Evolutionary conservation across 805 yeast genomes (phyloP).

Genomic region (Monosporozyma aerobia): DNA sequence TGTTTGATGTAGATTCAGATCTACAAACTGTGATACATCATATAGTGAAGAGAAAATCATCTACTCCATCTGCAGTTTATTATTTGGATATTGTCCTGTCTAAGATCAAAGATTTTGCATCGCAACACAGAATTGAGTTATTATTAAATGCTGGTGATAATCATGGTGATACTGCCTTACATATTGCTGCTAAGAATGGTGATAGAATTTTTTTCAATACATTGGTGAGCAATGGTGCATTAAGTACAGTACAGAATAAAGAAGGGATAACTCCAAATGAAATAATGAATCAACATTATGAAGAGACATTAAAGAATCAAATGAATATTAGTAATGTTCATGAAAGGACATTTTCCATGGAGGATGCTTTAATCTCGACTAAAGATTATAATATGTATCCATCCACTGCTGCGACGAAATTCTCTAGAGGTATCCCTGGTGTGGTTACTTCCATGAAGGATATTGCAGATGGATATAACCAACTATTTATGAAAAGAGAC

Average conservation of each 20-base stretch:
- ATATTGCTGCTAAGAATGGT: constrained; percentile 68
- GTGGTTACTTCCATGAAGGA: constrained; percentile 27
- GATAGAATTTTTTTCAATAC: constrained; percentile 37
- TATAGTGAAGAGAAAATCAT: constrained; percentile 61
- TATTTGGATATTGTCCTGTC: constrained; percentile 70
- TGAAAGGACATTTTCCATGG: constrained; percentile 32
- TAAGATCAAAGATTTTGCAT: constrained; percentile 57
- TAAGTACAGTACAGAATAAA: constrained; percentile 41
- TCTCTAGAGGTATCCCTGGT: constrained; percentile 23
- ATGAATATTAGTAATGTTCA: constrained; percentile 15
- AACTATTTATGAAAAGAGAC: constrained; percentile 38
- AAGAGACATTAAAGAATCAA: constrained; percentile 4
- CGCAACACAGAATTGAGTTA: constrained; percentile 50
- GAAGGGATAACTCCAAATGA: constrained; percentile 24
- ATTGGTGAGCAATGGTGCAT: constrained; percentile 22
- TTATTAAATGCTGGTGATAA: constrained; percentile 57
- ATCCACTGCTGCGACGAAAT: constrained; percentile 27
- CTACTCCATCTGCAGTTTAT: constrained; percentile 72
- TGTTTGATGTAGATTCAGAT: constrained; percentile 66
- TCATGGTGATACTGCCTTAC: constrained; percentile 86
- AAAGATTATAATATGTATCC: constrained; percentile 19
- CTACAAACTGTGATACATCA: constrained; percentile 81
- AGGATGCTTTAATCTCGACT: constrained; percentile 14
- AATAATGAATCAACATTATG: constrained; percentile 32
- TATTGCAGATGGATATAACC: constrained; percentile 46